Evolutionary conservation across 2,329 filamentous ascomycete species (phyloP), one percentile per base, ranked within the genome.

Genomic region (Fusarium equiseti): DNA sequence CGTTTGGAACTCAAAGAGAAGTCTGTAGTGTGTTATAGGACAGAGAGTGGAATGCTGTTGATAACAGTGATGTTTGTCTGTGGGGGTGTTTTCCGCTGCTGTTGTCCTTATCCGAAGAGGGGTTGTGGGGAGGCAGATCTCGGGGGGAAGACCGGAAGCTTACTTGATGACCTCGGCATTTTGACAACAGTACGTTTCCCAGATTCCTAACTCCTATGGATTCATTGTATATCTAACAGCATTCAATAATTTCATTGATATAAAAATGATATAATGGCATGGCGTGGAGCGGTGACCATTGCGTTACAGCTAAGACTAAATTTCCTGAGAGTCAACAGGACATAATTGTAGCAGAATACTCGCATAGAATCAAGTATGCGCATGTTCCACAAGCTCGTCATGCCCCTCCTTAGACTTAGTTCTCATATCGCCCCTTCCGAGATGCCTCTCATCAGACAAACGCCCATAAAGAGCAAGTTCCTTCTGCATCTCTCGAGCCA

Each of bases 71-170:
- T 29, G 10, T 3, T 27, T 32, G 6, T n/a, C 8, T 12, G 15
- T 38, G 3, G 1, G 18, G 15, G 3, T 7, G 24, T 54, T 66
- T 52, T 61, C 62, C 63, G 63, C 24, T 6, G 13, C 2, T 12
- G 10, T 27, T 48, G 29, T 38, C 27, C 13, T 66, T 66, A 66
- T 66, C 63, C 62, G 63, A 61, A 24, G 63, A 66, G 63, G 62
- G 63, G 63, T 40, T n/a, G 62, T 52, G 62, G 62, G 54, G 59
- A 16, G 58, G 53, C 20, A 11, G 27, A 42, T 9, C 7, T 66
- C 62, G 62, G 63, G 42, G 38, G n/a, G 62, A 66, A 61, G 2
- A 49, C 63, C 63, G 63, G 45, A n/a, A 16, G 18, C 43, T 46
- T 10, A 26, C 22, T 35, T 18, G 18, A 35, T 24, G 53, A 49